Conservation (phyloP, 305 asterid genomes). For the Fraxinus albicans region DNA sequence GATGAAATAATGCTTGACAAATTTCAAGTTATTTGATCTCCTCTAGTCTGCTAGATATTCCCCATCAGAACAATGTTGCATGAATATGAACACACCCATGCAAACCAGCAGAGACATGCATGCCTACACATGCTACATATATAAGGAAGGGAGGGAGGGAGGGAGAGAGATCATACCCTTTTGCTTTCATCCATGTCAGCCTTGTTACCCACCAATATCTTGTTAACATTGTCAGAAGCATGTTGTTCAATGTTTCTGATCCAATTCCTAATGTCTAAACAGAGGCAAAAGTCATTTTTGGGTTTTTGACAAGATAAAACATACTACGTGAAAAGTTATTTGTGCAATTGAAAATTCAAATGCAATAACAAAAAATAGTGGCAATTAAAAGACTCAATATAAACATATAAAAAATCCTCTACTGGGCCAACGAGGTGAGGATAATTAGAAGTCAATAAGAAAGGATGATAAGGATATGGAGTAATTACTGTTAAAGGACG, state of each 20-base stretch:
- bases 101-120: neutral
- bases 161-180: constrained; percentile 35
- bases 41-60: neutral
- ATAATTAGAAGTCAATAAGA: neutral
- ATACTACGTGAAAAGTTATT: neutral
- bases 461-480: neutral
- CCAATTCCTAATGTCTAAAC: constrained; percentile 52
- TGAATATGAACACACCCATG: neutral
- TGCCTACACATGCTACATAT: neutral
- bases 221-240: constrained; percentile 55
- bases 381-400: neutral
- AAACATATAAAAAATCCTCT: neutral
- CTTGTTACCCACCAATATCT: constrained; percentile 51
- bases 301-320: neutral
- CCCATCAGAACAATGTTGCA: neutral
- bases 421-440: neutral
- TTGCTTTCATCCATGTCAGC: constrained; percentile 61
- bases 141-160: neutral
- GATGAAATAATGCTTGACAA: neutral
- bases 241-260: constrained; percentile 53
- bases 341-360: neutral
- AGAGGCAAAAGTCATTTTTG: neutral
- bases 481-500: constrained; percentile 46
- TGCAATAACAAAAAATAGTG: neutral
- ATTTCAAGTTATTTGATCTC: neutral